Evolutionary conservation across 2,329 filamentous ascomycete genomes (phyloP), one percentile per base, ranked within the genome.

Genomic region (Neobulgaria alba): DNA sequence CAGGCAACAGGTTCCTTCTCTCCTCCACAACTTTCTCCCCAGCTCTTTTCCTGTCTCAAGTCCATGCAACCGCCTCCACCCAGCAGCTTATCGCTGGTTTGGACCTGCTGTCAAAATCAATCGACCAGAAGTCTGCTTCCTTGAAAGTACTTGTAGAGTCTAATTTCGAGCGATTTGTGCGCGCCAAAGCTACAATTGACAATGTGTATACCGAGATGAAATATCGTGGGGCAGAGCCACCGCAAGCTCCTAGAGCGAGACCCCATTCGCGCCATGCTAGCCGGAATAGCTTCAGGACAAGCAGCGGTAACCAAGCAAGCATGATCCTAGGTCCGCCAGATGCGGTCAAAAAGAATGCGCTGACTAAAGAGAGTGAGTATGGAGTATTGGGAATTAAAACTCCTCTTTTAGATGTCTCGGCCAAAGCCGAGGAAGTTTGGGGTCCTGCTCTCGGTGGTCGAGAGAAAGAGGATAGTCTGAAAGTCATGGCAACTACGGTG

Each of bases 151-250:
- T 98, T 14, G 92, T 98, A 17, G 92, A 98, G 63, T 90, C 86
- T 49, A 98, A 98, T 61, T 98, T 98, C 59, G 93, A 98, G 64
- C 83, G 90, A 51, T 98, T 98, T 67, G 92, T 98, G 41, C 83
- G 87, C 48, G 92, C 92, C 32, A 98, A 98, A 63, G 86, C 90
- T 14, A 96, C 90, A 5, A 96, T 98, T 56, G 92, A 98, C 66
- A 94, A 94, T 64, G 92, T 98, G 38, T 98, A 98, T 65, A 93
- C 82, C 47, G 92, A 98, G 63, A 98, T 98, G 92, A 95, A 77
- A 71, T 89, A 69, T 51, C 71, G 75, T 34, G 78, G 78, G 9
- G 67, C 61, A 16, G 77, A 81, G 34, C 70, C 72, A 4, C 63
- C 15, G 4, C 19, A 16, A 7, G 16, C 17, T 12, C 39, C 39